Evolutionary conservation across 73 alveolate species (phyloP).

Genomic region (Paramecium sexaurelia): DNA sequence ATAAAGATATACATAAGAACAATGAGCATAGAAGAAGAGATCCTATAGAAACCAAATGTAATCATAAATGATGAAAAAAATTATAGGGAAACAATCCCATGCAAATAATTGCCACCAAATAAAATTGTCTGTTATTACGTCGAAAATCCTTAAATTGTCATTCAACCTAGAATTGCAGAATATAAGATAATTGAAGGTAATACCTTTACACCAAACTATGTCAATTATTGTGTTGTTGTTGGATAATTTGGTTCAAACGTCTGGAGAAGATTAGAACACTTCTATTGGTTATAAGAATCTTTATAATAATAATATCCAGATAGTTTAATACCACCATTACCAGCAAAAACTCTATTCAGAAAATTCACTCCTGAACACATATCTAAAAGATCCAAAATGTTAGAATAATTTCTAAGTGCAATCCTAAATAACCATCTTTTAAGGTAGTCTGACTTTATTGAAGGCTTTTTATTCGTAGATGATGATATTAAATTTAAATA

Average conservation of each 20-base stretch:
- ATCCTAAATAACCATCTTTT: neutral
- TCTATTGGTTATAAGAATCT: conserved; percentile 18
- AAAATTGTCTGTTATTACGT: neutral
- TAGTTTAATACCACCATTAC: conserved; percentile 48
- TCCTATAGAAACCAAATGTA: neutral
- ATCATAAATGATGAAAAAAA: conserved; percentile 32
- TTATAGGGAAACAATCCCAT: conserved; percentile 1
- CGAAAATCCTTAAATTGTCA: neutral
- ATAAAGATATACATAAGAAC: neutral
- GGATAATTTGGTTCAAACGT: neutral
- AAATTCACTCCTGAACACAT: conserved; percentile 31
- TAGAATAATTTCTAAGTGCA: conserved; percentile 37
- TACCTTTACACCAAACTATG: conserved; percentile 34
- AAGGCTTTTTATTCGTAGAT: neutral
- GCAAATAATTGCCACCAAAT: neutral
- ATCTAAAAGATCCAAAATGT: conserved; percentile 33
- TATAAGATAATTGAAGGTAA: conserved; percentile 25
- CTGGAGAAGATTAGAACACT: conserved; percentile 49
- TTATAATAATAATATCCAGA: conserved; percentile 1
- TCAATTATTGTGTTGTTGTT: neutral
- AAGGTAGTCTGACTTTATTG: conserved; percentile 13
- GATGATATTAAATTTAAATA: conserved; percentile 35
- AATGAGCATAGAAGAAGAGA: neutral
- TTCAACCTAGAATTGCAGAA: neutral
- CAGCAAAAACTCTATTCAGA: conserved; percentile 1